Evolutionary conservation across 2,329 filamentous ascomycete species (phyloP), one percentile per base, ranked within the genome.

Genomic region (Celoporthe dispersa): DNA sequence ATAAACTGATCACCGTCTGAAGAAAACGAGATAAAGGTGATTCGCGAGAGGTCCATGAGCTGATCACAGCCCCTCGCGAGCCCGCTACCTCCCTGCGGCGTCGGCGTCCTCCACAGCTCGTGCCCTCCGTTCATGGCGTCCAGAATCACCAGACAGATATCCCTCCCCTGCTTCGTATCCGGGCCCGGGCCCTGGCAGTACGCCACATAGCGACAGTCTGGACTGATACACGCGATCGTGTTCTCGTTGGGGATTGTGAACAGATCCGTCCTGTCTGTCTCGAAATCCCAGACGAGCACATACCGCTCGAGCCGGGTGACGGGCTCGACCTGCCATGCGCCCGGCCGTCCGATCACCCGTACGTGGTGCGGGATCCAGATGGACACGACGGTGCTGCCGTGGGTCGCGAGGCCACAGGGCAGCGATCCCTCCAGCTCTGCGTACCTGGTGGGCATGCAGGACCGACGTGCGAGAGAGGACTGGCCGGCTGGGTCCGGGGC

Each of bases 361-460:
- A 80, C 80, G 33, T 74, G 76, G 3, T 80, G 79, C 0, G 81
- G 81, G 57, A 82, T 81, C 81, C 81, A 82, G 35, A 82, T 79
- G 7, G 80, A 82, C 0, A 81, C 78, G 9, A 78, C 78, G 0
- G 79, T 73, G 64, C 76, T 78, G 22, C 80, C 81, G 67, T 82
- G 80, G 0, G 80, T 78, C 2, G 76, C 76, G 1, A 82, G 74
- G 16, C 79, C 77, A 8, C 74, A 78, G 0, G 81, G 81, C 1
- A 82, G 75, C 2, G 81, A 80, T 0, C 80, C 81, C 48, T 80
- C 80, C n/a, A 82, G 76, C 69, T 81, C 80, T 0, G 73, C 61
- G 69, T 82, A 78, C 66, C 80, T 77, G 78, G 78, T 79, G 1
- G 80, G 80, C 2, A 77, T 72, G 6, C 78, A 77, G 3, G 80